Evolutionary conservation across 495 filamentous ascomycete species (phyloP).

Genomic region (Rostrohypoxylon terebratum): DNA sequence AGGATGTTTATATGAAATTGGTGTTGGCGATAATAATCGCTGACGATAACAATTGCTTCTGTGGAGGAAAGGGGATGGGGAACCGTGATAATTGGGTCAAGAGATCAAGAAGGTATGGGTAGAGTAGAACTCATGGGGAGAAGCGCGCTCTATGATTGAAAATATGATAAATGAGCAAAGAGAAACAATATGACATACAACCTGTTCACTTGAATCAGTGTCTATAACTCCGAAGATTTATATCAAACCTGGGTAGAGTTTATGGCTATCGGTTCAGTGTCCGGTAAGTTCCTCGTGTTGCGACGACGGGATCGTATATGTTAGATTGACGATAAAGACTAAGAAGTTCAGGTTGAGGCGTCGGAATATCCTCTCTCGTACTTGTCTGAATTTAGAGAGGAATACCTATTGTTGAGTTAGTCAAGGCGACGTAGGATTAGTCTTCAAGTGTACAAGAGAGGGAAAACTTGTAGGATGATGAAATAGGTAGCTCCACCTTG

Average conservation of each 20-base stretch:
- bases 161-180: background rate
- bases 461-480: background rate
- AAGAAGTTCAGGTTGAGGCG: background rate
- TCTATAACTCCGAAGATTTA: constrained; percentile 1
- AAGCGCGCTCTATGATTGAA: background rate
- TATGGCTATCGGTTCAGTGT: background rate
- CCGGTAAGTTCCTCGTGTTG: background rate
- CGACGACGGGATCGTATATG: background rate
- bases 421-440: background rate
- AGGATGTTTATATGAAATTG: no score
- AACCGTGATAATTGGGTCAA: no score
- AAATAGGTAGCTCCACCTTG: background rate
- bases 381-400: background rate
- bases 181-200: background rate
- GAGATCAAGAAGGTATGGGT: no score
- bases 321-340: background rate
- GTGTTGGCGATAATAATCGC: no score
- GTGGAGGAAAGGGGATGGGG: no score
- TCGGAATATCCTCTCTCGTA: background rate
- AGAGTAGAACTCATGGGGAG: background rate
- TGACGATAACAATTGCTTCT: no score
- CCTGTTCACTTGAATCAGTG: background rate
- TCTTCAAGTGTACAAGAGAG: background rate
- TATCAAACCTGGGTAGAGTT: background rate
- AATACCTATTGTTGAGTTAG: background rate